Conservation (phyloP, 305 asterid genomes). For the Ruellia speciosa region DNA sequence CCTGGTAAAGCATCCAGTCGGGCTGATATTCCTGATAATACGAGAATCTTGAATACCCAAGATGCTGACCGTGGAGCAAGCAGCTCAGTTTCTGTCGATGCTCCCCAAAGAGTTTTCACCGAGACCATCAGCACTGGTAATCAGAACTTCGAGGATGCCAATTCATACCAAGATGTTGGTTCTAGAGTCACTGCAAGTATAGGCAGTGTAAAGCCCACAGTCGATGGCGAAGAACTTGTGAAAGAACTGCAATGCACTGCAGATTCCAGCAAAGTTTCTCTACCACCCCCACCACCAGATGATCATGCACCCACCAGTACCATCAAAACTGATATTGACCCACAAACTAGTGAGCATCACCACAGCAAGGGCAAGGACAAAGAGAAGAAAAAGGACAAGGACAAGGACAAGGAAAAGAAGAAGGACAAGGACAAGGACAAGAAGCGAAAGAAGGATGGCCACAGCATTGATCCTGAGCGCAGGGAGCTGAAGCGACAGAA, state of each 20-base stretch:
- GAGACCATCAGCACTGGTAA: conserved; percentile 53
- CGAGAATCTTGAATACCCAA: conserved; percentile 33
- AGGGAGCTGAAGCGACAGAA: conserved; percentile 54
- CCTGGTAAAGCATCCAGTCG: conserved; percentile 42
- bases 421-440: conserved; percentile 46
- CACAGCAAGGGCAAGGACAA: conserved; percentile 15
- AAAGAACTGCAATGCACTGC: conserved; percentile 90
- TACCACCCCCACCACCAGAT: conserved; percentile 23
- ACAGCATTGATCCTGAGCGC: conserved; percentile 47
- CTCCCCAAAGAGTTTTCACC: conserved; percentile 44
- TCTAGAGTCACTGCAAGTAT: conserved; percentile 94
- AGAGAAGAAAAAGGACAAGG: conserved; percentile 40
- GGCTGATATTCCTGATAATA: conserved; percentile 41
- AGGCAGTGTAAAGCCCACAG: conserved; percentile 67
- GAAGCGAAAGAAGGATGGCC: conserved; percentile 53
- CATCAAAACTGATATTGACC: conserved; percentile 29
- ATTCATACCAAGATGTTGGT: conserved; percentile 84
- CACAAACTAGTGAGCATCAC: conserved; percentile 30
- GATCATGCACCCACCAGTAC: conserved; percentile 28
- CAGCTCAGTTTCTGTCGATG: conserved; percentile 84
- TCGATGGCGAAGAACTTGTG: conserved; percentile 48
- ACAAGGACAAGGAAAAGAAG: conserved; percentile 22
- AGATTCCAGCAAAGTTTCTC: conserved; percentile 69
- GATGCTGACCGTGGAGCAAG: conserved; percentile 70
- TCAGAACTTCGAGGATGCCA: conserved; percentile 67